Evolutionary conservation across 805 yeast species (phyloP), one percentile per base, ranked within the genome.

Genomic region (Kockiozyma suomiensis): DNA sequence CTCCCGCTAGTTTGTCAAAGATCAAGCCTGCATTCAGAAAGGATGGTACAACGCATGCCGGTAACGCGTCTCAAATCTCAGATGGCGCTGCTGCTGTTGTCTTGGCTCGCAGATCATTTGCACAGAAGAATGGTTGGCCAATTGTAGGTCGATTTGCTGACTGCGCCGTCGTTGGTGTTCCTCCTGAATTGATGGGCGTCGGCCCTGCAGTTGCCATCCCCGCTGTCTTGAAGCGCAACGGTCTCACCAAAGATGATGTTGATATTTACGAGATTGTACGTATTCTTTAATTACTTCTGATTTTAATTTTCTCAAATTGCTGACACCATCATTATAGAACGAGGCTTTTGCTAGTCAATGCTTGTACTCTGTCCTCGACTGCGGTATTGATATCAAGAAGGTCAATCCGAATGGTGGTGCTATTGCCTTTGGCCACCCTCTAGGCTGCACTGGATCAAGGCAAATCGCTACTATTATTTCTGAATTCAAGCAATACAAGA

Each of bases 301-400:
- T 8, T 26, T 5, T 25, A 2, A 7, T 10, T 46, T 7, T 23
- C n/a, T 4, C 2, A 21, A 13, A 33, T 3, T 13, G 37, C 50
- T 41, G 30, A 48, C 35, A 3, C 13, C n/a, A 4, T 35, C 8
- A 19, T n/a, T 2, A n/a, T 25, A 56, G 59, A 62, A 62, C 46
- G 98, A 93, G 79, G 97, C 98, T 0, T 93, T 93, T 76, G 97
- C 98, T 17, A 94, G 96, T 10, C 97, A 93, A 79, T 90, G 96
- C 56, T 75, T 93, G 54, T 92, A 81, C 78, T 86, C 92, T 56
- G 81, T 90, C 51, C 78, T 80, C 64, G 78, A 81, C 49, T 81
- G 83, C 67, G 84, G 87, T 52, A 83, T 93, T 61, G 92, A 91
- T 60, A 57, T 72, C 46, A 81, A 79, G 60, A 87, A 83, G 72